phyloP scores from a whole-genome alignment of 1,284 basidiomycete species.

The Malassezia nana region DNA sequence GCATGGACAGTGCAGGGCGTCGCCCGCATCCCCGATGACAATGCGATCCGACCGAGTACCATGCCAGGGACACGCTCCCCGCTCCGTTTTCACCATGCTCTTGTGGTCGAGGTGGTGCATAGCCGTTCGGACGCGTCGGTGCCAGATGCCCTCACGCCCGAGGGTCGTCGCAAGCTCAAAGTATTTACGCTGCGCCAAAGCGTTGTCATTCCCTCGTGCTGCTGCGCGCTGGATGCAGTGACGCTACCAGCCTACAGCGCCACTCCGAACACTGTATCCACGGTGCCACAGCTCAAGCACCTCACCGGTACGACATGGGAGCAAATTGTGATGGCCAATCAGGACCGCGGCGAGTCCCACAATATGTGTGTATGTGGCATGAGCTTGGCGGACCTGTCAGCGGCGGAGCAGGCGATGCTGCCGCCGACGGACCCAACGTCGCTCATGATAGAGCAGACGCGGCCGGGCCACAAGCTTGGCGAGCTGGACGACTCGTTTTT shows the following conservation, averaged over 20 bases:
- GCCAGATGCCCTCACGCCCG: constrained; percentile 5
- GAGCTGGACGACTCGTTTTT: constrained; percentile 19
- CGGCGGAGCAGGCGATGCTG: constrained; percentile 36
- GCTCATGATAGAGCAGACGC: constrained; percentile 23
- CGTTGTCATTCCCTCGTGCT: constrained; percentile 39
- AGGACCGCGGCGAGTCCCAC: constrained; percentile 31
- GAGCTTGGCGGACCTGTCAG: constrained; percentile 35
- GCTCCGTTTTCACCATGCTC: constrained; percentile 39
- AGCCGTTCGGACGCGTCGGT: constrained; percentile 13
- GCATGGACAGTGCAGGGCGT: constrained; percentile 46
- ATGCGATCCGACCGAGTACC: constrained; percentile 38
- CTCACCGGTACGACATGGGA: constrained; percentile 15
- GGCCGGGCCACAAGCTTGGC: constrained; percentile 39
- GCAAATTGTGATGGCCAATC: constrained; percentile 22
- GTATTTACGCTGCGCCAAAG: constrained; percentile 46
- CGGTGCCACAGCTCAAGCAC: constrained; percentile 9
- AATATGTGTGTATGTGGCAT: constrained; percentile 47
- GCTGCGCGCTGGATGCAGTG: constrained; percentile 46
- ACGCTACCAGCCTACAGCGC: constrained; percentile 39
- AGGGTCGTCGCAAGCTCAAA: constrained; percentile 31
- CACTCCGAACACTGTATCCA: not conserved
- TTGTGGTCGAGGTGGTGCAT: constrained; percentile 47
- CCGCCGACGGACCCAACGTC: constrained; percentile 28
- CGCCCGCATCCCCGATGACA: constrained; percentile 46
- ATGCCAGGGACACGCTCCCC: constrained; percentile 31